These are phyloP conservation scores for Aspergillus hancockii DNA, from an alignment of 495 filamentous ascomycete species.

Conservation along the genomic window DNA sequence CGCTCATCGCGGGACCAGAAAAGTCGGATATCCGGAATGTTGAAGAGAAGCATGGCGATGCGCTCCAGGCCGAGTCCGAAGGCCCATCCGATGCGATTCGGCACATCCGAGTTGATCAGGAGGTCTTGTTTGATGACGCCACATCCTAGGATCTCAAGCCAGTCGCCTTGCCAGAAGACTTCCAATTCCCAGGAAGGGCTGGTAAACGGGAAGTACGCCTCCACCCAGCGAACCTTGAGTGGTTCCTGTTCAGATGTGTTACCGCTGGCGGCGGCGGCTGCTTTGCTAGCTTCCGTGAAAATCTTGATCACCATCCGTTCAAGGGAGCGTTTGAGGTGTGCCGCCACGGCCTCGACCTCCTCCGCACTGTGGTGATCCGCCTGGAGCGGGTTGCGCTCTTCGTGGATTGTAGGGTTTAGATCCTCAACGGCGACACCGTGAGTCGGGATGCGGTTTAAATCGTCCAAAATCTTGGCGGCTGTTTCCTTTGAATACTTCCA, in stretches of 20 bases:
- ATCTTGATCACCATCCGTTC: conserved; percentile 88
- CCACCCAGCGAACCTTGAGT: conserved; percentile 86
- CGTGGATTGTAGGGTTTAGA: conserved; percentile 75
- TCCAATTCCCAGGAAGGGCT: conserved; percentile 94
- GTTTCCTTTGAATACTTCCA: conserved; percentile 42
- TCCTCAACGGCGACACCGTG: conserved; percentile 80
- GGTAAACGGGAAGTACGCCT: conserved; percentile 95
- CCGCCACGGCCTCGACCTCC: conserved; percentile 80
- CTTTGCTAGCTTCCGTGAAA: conserved; percentile 75
- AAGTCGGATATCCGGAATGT: conserved; percentile 93
- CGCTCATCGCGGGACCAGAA: conserved; percentile 89
- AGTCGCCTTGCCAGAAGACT: conserved; percentile 90
- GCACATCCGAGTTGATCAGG: conserved; percentile 72
- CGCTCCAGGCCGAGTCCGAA: conserved; percentile 92
- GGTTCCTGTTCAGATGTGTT: conserved; percentile 56
- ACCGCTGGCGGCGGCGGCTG: conserved; percentile 51
- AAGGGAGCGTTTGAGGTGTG: conserved; percentile 85
- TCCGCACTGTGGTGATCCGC: conserved; percentile 63
- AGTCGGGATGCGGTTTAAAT: conserved; percentile 64
- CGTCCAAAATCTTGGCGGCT: conserved; percentile 54
- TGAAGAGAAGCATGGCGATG: conserved; percentile 94
- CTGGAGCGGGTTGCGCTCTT: conserved; percentile 84
- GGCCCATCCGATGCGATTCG: conserved; percentile 84
- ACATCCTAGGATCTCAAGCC: conserved; percentile 92
- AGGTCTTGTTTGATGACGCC: conserved; percentile 86